Evolutionary conservation across 2,329 filamentous ascomycete species (phyloP), one percentile per base, ranked within the genome.

Genomic region (Talaromyces amestolkiae): DNA sequence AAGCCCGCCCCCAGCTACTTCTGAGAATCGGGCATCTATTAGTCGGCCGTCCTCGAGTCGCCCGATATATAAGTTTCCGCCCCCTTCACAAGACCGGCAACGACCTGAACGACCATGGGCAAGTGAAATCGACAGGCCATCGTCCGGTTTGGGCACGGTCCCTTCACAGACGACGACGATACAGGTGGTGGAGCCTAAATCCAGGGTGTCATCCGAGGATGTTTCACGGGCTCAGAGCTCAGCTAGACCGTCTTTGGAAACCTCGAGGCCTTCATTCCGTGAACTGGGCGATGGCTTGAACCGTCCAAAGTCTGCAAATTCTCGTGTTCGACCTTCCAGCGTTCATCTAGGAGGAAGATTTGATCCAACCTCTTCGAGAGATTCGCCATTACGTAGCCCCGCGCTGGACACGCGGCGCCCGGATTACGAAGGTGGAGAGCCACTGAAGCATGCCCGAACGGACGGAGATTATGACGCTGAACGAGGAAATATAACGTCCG

Each of bases 261-360:
- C 85, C 43, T 83, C 85, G 17, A 85, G 90, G n/a, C 89, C 91
- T 10, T 82, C 83, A 1, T 84, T 83, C 43, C 72, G 85, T 65
- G 90, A 93, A 58, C 73, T 86, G 8, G 80, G 86, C 9, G 87
- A 89, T 43, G 79, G 84, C 0, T 76, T 88, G 9, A 80, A 79
- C 43, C 80, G 87, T 35, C 86, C 87, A 1, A 88, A 85, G 72
- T 89, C 89, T 27, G 85, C 87, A n/a, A 86, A 87, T 70, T 77
- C 84, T 70, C 87, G 89, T 67, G 84, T 87, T 63, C 86, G 94
- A 54, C 94, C 94, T 73, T 83, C 87, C 0, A 97, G 93, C 75
- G 91, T 91, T 39, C 92, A 93, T 74, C 85, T 96, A 3, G 91
- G 93, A 70, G 91, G 91, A 0, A 93, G 90, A 72, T 83, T 95